Base-by-base conservation (phyloP, 2,329 filamentous ascomycete genomes). In the Fusarium humuli region DNA sequence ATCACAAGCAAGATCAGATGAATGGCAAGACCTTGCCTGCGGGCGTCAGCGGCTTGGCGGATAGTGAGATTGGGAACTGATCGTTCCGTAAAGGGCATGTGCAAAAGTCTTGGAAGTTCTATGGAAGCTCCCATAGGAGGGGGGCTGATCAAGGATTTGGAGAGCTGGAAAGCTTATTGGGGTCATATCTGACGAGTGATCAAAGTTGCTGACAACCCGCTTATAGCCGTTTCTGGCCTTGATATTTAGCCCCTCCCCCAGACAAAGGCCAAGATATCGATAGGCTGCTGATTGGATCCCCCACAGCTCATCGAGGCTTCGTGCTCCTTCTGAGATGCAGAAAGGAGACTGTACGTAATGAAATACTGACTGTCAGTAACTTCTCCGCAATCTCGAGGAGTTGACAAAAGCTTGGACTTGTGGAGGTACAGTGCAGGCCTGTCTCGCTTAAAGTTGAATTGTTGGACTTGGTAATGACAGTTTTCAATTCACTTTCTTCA, bases 271-370 rank as follows among this genome's bases (percentile, higher is more conserved):
- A 72, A 73, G 67, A 57, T 46, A 23, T 20, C 25, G 29, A 52
- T 29, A 54, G 30, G 60, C 16, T 65, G 63, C 40, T 61, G 47
- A 61, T 61, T 66, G 46, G 56, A 41, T 61, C 49, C 64, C 65
- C 70, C 70, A 37, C 65, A 73, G 27, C 46, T 16, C 23, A 50
- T 41, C 34, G 30, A 71, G 27, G 56, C 47, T 53, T 63, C 48
- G 63, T 58, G 29, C 63, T 60, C 50, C 67, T 63, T 50, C 52
- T 37, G 12, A 52, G 37, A 49, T 40, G 48, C 25, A n/a, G 20
- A 48, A 27, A n/a, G 32, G 61, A 32, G 9, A 42, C 37, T 60
- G 46, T 72, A 72, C 66, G 70, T 72, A 72, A 72, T 72, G 22
- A 23, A 58, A 70, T 59, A 37, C 27, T 40, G 32, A 59, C 13